A percentile compares a stretch with the other conserved stretches of the same genome.
Evolutionary conservation across 2,329 filamentous ascomycete genomes (phyloP).

Genomic region (Exophiala viscosa): DNA sequence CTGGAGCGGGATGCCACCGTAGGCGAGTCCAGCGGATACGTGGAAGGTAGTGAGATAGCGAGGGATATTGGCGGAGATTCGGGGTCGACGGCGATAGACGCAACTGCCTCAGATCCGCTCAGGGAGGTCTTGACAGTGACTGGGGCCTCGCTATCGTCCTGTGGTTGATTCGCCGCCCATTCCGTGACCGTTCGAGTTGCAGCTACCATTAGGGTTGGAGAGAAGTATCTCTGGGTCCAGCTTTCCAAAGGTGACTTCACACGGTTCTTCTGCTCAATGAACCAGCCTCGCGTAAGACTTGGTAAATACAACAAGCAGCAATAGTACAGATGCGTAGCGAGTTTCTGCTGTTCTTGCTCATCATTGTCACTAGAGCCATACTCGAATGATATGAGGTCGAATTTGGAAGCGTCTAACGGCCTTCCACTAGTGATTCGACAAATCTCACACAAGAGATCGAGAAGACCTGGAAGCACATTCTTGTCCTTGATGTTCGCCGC

Average conservation of each 20-base stretch:
- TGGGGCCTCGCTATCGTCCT: conserved; percentile 51
- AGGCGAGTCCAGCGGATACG: conserved; percentile 78
- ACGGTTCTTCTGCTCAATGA: conserved; percentile 70
- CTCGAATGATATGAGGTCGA: conserved; percentile 64
- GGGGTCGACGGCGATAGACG: conserved; percentile 84
- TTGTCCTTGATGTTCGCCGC: conserved; percentile 72
- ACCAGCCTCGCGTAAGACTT: conserved; percentile 78
- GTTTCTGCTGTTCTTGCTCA: conserved; percentile 73
- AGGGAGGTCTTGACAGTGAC: conserved; percentile 68
- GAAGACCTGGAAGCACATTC: conserved; percentile 59
- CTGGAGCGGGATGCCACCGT: conserved; percentile 73
- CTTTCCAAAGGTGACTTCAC: conserved; percentile 76
- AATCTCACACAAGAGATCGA: conserved; percentile 79
- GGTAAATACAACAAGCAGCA: conserved; percentile 72
- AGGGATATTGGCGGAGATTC: conserved; percentile 76
- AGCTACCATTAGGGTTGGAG: conserved; percentile 40
- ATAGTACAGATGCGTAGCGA: conserved; percentile 83
- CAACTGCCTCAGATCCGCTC: conserved; percentile 70
- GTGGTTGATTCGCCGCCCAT: conserved; percentile 38
- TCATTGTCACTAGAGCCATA: conserved; percentile 53
- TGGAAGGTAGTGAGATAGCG: conserved; percentile 71
- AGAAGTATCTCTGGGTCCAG: conserved; percentile 75
- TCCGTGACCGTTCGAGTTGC: conserved; percentile 39
- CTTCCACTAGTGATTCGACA: conserved; percentile 73
- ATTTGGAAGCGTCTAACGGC: conserved; percentile 65